Evolutionary conservation across 2,329 filamentous ascomycete genomes (phyloP), one percentile per base, ranked within the genome.

Genomic region (Cladosporium halotolerans): DNA sequence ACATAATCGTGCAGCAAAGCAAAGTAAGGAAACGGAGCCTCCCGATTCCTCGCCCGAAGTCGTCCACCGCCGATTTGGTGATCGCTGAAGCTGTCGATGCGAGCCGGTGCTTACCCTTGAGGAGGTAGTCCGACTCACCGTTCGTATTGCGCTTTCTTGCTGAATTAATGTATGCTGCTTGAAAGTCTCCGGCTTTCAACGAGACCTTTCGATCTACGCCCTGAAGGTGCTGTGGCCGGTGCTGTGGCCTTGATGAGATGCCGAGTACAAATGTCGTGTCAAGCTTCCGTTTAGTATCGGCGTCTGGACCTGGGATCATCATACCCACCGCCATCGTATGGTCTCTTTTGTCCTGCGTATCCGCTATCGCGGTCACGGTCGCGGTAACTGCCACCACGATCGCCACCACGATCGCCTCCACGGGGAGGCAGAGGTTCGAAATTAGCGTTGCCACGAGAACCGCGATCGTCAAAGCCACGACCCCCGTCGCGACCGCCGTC

Each of bases 401-500:
- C 63, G 10, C 79, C 74, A 58, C 80, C 76, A 57, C 76, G 70
- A 63, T 74, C 73, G 62, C 78, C 77, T 68, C 85, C 82, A 64
- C 83, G 73, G 50, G 83, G 82, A 65, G 86, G 84, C 68, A 93
- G 82, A 57, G 88, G 89, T 69, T 95, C 89, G 71, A 86, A 86
- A 73, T 95, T 93, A 74, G 88, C 88, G 60, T 88, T 88, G 46
- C 46, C 41, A 53, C 82, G 85, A 54, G 79, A 77, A 60, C 76
- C 73, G 61, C 65, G 59, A 45, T 66, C 66, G 42, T 63, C 64
- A 32, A 55, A 55, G 11, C 64, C 63, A 41, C 65, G 60, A 16
- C 70, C 62, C 39, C 72, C 67, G 16, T 45, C 41, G n/a, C 51
- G 42, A 45, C 69, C 67, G 43, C 70, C 72, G 44, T 60, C 57